Evolutionary conservation across 305 asterid species (phyloP), one percentile per base, ranked within the genome.

Genomic region (Fraxinus ornus): DNA sequence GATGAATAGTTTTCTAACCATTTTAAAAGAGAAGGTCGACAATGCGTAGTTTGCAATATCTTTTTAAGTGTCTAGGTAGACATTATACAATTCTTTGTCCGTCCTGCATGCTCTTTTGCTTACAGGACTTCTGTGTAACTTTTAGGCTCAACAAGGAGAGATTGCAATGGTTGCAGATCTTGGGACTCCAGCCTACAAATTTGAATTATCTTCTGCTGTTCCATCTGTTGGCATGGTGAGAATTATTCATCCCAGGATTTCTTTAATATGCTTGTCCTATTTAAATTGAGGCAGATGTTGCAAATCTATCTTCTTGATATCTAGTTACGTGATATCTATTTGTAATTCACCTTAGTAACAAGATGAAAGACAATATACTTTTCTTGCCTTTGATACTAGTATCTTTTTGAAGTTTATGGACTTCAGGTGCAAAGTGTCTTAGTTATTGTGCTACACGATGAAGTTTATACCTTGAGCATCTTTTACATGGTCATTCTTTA

Each of bases 101-200:
- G 47, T 30, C 13, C 37, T 37, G 44, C 44, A 66, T 73, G 52
- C 60, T 7, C 30, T 44, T n/a, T 81, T 85, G 17, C 86, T 83
- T 83, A 52, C 75, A 70, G 64, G 62, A 57, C 44, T 85, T 85
- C 9, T 57, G n/a, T 79, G 57, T 52, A 17, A 84, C 76, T 80
- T 81, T 44, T 87, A 95, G 98, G 92, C 92, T 76, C 91, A 84
- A 81, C 95, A 90, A 88, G 98, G 99, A 86, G 95, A 95, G 85
- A 84, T 93, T 79, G 84, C 97, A 13, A 82, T 94, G 91, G 91
- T 91, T 83, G 98, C 97, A 39, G 97, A 95, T 89, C 91, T 94
- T 86, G 93, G 93, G 0, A 89, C 91, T 22, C 94, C 98, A 26
- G 92, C 89, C 71, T 92, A 90, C 90, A 90, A 91, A 87, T 81